Conservation (phyloP, 768 basidiomycete species). For the Naganishia onofrii region DNA sequence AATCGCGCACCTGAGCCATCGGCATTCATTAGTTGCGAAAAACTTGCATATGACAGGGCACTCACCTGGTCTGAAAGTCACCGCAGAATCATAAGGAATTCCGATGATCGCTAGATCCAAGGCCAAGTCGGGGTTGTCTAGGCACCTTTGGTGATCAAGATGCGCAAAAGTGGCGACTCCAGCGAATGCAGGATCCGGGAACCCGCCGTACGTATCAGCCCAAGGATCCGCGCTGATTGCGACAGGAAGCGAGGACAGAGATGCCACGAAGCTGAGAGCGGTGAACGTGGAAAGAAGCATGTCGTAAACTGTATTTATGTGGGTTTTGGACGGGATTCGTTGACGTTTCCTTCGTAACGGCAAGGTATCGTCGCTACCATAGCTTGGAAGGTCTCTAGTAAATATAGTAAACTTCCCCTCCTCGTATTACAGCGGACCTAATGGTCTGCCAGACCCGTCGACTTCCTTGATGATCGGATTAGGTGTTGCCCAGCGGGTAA, state of each 20-base stretch:
- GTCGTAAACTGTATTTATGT: neutral
- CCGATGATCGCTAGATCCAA: constrained; percentile 77
- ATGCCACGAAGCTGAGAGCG: neutral
- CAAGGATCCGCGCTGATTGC: constrained; percentile 15
- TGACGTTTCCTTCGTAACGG: neutral
- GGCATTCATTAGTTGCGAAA: neutral
- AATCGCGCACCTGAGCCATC: constrained; percentile 69
- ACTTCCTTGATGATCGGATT: neutral
- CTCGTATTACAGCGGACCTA: neutral
- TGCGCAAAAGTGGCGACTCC: constrained; percentile 83
- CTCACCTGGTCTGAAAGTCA: constrained; percentile 43
- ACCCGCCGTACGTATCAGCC: constrained; percentile 64
- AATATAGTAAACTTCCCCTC: neutral
- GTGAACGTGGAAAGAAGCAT: constrained; percentile 1
- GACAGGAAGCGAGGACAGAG: neutral
- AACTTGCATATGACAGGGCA: neutral
- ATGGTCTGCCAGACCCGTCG: neutral
- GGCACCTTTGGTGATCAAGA: constrained; percentile 68
- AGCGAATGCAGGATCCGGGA: constrained; percentile 71
- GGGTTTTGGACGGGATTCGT: neutral
- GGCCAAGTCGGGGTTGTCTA: constrained; percentile 57
- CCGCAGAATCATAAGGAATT: constrained; percentile 44
- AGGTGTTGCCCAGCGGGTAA: neutral
- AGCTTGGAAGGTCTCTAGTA: neutral
- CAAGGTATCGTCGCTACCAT: neutral